Base-by-base conservation (phyloP, 176 grass and related monocot species). In the Carex pumila region DNA sequence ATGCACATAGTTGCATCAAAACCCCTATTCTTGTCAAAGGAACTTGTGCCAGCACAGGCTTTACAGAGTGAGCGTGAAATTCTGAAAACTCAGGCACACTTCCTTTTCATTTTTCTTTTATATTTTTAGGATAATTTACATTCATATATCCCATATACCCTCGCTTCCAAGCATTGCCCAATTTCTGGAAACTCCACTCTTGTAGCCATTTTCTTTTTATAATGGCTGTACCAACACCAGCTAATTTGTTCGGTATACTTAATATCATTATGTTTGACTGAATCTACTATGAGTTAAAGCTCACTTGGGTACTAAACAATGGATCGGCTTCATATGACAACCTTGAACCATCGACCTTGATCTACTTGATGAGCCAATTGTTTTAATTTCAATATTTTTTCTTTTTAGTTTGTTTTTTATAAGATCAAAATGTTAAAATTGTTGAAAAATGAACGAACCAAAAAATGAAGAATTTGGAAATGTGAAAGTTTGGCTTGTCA, bases 1-100 rank as follows among this genome's bases (percentile, higher is more conserved):
- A 98, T 98, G 96, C 96, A 98, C 67, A 92, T 98, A 61, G 96
- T 98, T 86, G 93, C 93, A 18, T 62, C 83, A 32, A 98, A 90
- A 85, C 96, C 96, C 47, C 92, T 98, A 59, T 98, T 95, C 60
- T 87, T 98, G 66, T 93, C 96, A 61, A 98, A 92, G 86, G 96
- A 95, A 86, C 83, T 95, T 83, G 93, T 98, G 66, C 83, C 93
- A 84, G 69, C 90, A 82, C 81, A 92, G 15, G 89, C 93, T 83
- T 1, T 98, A 78, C 89, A 98, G 85, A 93, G 85, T 85, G 96
- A 98, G 75, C 65, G 89, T 19, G 93, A 95, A 12, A 89, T 99
- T 90, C 89, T 93, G 5, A 89, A 74, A 88, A 87, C 89, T 84
- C 93, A 95, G 96, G 96, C 91, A 78, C 25, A 12, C 71, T 75